Evolutionary conservation across 208 protist genomes (phyloP).

Genomic region (Balamuthia mandrillaris): DNA sequence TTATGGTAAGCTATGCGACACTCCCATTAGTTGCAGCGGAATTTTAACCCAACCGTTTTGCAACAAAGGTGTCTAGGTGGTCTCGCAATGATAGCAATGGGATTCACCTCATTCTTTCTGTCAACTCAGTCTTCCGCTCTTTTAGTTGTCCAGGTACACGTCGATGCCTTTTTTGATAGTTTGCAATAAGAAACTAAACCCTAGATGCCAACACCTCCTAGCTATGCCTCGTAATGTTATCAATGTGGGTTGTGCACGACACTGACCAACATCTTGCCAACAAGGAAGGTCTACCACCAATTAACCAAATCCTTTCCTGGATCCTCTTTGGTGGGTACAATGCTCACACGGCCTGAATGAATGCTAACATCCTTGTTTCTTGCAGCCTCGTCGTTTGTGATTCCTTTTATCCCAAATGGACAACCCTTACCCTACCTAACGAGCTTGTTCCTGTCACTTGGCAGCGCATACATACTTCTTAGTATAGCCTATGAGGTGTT

Average conservation of each 20-base stretch:
- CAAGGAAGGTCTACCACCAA: conserved; percentile 50
- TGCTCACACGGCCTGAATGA: background rate
- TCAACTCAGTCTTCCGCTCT: background rate
- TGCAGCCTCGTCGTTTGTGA: background rate
- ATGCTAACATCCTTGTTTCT: background rate
- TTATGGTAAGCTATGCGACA: too few relatives aligned
- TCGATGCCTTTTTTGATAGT: background rate
- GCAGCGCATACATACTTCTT: conserved; percentile 58
- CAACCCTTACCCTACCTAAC: conserved; percentile 34
- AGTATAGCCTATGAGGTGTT: conserved; percentile 54
- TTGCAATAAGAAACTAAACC: background rate
- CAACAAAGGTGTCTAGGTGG: conserved; percentile 1
- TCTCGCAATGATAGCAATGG: background rate
- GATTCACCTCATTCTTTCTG: background rate
- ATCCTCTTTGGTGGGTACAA: background rate
- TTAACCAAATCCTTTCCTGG: conserved; percentile 56
- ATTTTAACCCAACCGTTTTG: too few relatives aligned
- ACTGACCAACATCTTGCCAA: conserved; percentile 35
- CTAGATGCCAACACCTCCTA: background rate
- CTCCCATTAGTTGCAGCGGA: too few relatives aligned
- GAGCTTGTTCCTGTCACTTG: conserved; percentile 29
- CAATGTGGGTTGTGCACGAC: conserved; percentile 37
- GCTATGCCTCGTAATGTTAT: conserved; percentile 25
- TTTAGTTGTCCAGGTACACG: background rate
- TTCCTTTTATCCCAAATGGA: background rate